Base-by-base conservation (phyloP, 257 asterid genomes). In the Plantago elongata region DNA sequence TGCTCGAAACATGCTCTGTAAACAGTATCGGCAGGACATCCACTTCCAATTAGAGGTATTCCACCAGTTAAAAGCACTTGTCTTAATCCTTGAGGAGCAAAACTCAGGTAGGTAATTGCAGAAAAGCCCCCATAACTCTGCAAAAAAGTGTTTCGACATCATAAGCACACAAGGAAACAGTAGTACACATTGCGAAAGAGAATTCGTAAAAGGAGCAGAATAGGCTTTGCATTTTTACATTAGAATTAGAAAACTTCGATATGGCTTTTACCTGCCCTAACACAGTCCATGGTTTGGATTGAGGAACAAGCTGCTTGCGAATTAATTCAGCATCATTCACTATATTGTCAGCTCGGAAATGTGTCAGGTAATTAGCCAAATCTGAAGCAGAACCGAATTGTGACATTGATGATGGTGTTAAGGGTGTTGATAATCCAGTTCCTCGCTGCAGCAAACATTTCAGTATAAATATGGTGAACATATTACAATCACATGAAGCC, bases 71-170 rank as follows among this genome's bases (percentile, higher is more conserved):
- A 63, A 71, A 92, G 99, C 67, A 81, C 99, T 62, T 92, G 95
- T 66, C 75, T 86, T 69, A 92, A 79, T 71, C 99, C 99, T 74
- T 89, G 71, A 11, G 97, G 95, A 74, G 97, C 99, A 64, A 89
- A 92, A 77, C 96, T 89, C 79, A 92, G 71, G 88, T 92, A 92
- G 30, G 97, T 86, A 63, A 87, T 86, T 3, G 95, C 95, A 76
- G 96, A 86, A 78, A 92, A 92, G 34, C 99, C 99, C 57, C 99
- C 99, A 64, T 76, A 92, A 77, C 99, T 92, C 99, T 92, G 97
- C 84, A 77, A 37, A 48, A 51, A 56, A 69, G 13, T 45, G 63
- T 48, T 27, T 47, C 55, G 68, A 69, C 44, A 47, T 30, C 40
- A 60, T 52, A 58, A 62, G 16, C 59, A 64, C 13, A 59, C 45